Evolutionary conservation across 306 rosid species (phyloP).

Genomic region (Carpinus fangiana): DNA sequence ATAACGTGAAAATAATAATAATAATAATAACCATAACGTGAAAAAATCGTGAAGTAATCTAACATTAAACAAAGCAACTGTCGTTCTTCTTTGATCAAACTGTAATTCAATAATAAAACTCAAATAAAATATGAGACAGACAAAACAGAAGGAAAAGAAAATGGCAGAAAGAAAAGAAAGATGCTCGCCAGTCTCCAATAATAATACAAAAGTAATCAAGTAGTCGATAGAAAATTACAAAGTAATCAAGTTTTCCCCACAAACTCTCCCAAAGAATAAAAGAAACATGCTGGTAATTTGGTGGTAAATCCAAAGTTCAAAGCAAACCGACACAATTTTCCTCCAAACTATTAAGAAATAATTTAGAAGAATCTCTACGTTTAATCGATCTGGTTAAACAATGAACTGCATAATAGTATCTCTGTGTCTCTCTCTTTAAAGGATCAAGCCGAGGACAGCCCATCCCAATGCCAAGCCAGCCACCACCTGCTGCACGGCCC

Average conservation of each 20-base stretch:
- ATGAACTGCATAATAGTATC: background rate
- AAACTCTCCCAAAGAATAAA: slow-evolving; percentile 9
- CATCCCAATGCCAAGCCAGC: slow-evolving; percentile 70
- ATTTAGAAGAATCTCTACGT: background rate
- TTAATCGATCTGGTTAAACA: too few relatives aligned
- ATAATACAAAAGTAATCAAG: background rate
- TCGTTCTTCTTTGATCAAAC: background rate
- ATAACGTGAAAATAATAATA: too few relatives aligned
- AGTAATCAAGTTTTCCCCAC: background rate
- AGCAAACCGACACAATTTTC: background rate
- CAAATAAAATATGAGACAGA: background rate
- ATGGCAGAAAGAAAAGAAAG: background rate
- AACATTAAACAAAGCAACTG: too few relatives aligned
- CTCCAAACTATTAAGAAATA: background rate
- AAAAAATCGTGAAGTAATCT: too few relatives aligned
- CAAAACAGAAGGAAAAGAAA: background rate
- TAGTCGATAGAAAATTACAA: background rate
- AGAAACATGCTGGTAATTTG: background rate
- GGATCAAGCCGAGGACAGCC: slow-evolving; percentile 51
- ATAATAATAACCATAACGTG: too few relatives aligned
- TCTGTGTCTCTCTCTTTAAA: slow-evolving; percentile 41
- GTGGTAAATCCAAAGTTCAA: background rate
- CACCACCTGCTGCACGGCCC: slow-evolving; percentile 48
- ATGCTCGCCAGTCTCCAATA: background rate
- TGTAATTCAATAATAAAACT: background rate